Base-by-base conservation (phyloP, 345 rosid species). In the Salix dunnii region DNA sequence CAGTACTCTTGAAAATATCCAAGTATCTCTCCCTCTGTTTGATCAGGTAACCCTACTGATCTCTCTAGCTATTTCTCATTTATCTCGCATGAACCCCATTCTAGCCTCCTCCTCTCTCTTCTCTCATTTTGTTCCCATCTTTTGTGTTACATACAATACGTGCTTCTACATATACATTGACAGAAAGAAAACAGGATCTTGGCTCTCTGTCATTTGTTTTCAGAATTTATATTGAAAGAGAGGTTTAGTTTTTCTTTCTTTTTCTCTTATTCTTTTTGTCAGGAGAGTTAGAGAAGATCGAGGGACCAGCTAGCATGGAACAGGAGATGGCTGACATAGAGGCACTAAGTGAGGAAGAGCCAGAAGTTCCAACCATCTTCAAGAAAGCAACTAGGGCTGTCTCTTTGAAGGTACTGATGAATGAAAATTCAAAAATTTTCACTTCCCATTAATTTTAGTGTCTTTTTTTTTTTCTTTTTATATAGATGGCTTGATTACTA, bases 321-420 rank as follows among this genome's bases (percentile, higher is more conserved):
- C 30, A 33, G 43, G 68, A 74, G 74, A 73, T 60, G 76, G 67
- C 53, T 13, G 85, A 83, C 68, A 11, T 80, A 23, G 88, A 85
- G 76, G 74, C 81, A n/a, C 79, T 76, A 73, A 74, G 27, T 46
- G 38, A 61, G 35, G 46, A 18, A 17, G 69, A 67, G 12, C 40
- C 67, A 42, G 82, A 74, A 77, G 77, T 62, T 9, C 55, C 75
- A 31, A 53, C 87, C 31, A 36, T 82, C 28, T 86, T 88, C 61
- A 77, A 79, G 71, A 79, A 55, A 67, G 77, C 84, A 30, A 84
- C 84, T 81, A 70, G 14, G 65, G 85, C 89, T 17, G 55, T 86
- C 75, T 81, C 82, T n/a, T 82, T 88, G 72, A 86, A 82, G 86
- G 89, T 86, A 35, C 14, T 23, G 63, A 58, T n/a, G 25, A 9